Evolutionary conservation across 257 asterid genomes (phyloP).

Genomic region (Datura wrightii): DNA sequence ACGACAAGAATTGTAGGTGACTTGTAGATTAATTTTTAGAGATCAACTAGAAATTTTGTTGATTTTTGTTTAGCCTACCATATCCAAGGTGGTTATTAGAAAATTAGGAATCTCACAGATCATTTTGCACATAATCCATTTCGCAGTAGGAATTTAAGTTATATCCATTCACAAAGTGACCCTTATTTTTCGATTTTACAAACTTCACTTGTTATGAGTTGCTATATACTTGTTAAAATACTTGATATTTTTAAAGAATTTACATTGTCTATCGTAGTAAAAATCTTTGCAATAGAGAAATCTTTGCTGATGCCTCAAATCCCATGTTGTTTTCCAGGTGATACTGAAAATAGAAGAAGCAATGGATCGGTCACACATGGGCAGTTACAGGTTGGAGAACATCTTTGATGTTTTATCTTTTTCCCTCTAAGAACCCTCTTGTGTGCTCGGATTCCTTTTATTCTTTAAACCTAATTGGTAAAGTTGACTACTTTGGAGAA

Average conservation of each 20-base stretch:
- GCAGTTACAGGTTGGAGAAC: slow-evolving; percentile 49
- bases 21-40: no score
- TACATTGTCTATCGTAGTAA: no score
- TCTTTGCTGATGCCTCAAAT: slow-evolving; percentile 27
- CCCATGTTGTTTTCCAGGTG: slow-evolving; percentile 39
- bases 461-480: background rate
- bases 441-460: background rate
- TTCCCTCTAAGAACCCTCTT: background rate
- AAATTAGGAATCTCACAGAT: background rate
- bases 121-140: background rate
- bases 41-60: background rate
- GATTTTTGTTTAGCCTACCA: background rate
- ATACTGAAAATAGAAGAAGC: slow-evolving; percentile 41
- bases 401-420: background rate
- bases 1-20: no score
- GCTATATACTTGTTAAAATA: background rate
- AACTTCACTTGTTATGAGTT: background rate
- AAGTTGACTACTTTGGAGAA: background rate
- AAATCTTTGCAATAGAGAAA: background rate
- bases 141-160: background rate
- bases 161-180: background rate
- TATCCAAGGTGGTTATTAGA: background rate
- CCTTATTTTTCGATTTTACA: background rate
- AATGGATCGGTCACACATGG: slow-evolving; percentile 40
- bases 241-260: background rate